Conservation (phyloP, 2,329 filamentous ascomycete genomes). For the Pyrenophora teres region DNA sequence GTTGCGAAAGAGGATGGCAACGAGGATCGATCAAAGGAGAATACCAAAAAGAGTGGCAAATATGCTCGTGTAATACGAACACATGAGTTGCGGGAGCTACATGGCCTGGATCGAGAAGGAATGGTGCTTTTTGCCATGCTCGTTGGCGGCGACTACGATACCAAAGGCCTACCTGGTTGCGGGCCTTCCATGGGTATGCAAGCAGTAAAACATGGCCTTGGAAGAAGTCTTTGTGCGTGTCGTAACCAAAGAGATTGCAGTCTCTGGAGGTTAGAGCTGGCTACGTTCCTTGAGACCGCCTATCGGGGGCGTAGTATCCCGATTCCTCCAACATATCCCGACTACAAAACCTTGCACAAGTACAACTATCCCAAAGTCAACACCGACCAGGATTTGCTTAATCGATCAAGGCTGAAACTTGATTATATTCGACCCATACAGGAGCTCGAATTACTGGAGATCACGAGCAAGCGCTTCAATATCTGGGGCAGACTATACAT, state of each 20-base stretch:
- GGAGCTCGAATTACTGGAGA: slow-evolving; percentile 40
- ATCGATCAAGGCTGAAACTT: slow-evolving; percentile 33
- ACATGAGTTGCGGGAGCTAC: slow-evolving; percentile 29
- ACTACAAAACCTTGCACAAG: slow-evolving; percentile 38
- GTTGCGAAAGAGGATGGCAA: slow-evolving; percentile 29
- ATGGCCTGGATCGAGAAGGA: slow-evolving; percentile 43
- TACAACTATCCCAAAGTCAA: slow-evolving; percentile 48
- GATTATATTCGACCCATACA: slow-evolving; percentile 40
- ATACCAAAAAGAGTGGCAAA: slow-evolving; percentile 39
- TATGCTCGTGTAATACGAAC: slow-evolving; percentile 41
- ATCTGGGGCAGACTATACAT: slow-evolving; percentile 46
- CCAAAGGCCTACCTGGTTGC: slow-evolving; percentile 46
- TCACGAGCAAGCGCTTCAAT: slow-evolving; percentile 46
- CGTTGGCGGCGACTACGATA: slow-evolving; percentile 50
- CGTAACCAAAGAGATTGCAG: slow-evolving; percentile 24
- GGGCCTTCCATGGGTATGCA: slow-evolving; percentile 39
- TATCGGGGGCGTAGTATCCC: slow-evolving; percentile 3
- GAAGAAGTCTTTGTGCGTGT: slow-evolving; percentile 32
- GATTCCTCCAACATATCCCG: slow-evolving; percentile 27
- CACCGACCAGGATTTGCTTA: slow-evolving; percentile 33
- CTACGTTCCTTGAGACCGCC: slow-evolving; percentile 9
- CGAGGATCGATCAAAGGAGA: slow-evolving; percentile 30
- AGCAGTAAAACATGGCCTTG: slow-evolving; percentile 38
- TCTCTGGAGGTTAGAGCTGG: slow-evolving; percentile 35
- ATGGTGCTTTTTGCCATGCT: slow-evolving; percentile 51